phyloP scores from a whole-genome alignment of 78 protist genomes.

The Acrasis kona region DNA sequence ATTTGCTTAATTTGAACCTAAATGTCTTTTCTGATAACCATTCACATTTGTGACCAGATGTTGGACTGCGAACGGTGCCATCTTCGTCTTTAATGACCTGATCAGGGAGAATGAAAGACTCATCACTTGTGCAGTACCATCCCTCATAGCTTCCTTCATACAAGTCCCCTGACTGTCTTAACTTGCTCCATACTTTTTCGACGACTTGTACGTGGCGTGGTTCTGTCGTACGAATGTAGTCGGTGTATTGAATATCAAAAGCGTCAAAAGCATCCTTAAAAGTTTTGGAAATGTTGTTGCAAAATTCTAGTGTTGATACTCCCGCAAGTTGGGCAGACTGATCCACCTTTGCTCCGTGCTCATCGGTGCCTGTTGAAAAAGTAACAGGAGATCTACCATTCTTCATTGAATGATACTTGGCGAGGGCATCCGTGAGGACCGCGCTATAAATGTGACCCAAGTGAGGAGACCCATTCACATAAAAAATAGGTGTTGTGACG shows the following conservation, averaged over 20 bases:
- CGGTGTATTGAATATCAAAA: neutral
- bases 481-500: constrained; percentile 94
- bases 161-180: constrained; percentile 59
- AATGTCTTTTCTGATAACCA: constrained; percentile 22
- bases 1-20: constrained; percentile 45
- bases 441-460: constrained; percentile 87
- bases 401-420: constrained; percentile 53
- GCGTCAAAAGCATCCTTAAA: constrained; percentile 15
- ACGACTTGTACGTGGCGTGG: constrained; percentile 32
- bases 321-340: constrained; percentile 57
- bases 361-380: constrained; percentile 88
- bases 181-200: constrained; percentile 55
- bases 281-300: constrained; percentile 7
- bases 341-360: constrained; percentile 82
- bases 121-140: constrained; percentile 89
- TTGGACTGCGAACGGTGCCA: neutral
- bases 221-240: constrained; percentile 73
- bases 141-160: constrained; percentile 80
- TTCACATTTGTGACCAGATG: constrained; percentile 5
- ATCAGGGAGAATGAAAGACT: constrained; percentile 65
- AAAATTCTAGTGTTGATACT: constrained; percentile 47
- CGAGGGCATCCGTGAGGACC: constrained; percentile 63
- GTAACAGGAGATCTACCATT: neutral
- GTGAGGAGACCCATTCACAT: constrained; percentile 87
- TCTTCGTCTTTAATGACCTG: constrained; percentile 33